A percentile compares a stretch with the other conserved stretches of the same genome.
These are phyloP conservation scores for Fusarium napiforme DNA, from an alignment of 2,329 filamentous ascomycete genomes.

Conservation along the genomic window DNA sequence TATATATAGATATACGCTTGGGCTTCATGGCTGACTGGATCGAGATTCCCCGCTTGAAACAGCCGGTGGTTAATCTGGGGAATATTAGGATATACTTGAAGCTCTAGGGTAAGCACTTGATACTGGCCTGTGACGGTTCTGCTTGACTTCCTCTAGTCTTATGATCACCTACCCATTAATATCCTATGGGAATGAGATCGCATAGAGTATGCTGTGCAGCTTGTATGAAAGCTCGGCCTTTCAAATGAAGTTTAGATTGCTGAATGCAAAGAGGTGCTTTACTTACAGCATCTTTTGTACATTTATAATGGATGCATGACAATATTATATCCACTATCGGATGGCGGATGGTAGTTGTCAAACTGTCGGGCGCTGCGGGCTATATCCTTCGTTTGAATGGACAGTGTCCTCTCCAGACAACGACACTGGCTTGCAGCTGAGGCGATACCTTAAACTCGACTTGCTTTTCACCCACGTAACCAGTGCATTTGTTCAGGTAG, in stretches of 20 bases:
- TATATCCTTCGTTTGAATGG: neutral
- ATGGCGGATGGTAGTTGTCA: neutral
- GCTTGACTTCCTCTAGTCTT: neutral
- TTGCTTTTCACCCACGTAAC: too few species aligned
- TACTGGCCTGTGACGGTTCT: neutral
- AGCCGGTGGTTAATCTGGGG: conserved; percentile 24
- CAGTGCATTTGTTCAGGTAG: too few species aligned
- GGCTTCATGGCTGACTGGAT: conserved; percentile 5
- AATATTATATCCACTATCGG: neutral
- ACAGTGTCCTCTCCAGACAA: neutral
- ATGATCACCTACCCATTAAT: neutral
- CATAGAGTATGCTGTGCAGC: neutral
- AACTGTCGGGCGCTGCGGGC: neutral
- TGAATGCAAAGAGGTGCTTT: neutral
- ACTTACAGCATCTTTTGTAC: neutral
- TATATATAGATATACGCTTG: neutral
- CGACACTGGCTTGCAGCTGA: neutral
- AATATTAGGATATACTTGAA: neutral
- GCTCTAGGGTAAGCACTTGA: neutral
- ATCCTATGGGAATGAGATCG: neutral
- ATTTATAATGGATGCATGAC: neutral
- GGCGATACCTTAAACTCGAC: neutral
- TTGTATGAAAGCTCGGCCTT: neutral
- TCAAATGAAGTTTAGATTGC: neutral
- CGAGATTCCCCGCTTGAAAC: conserved; percentile 12